Base-by-base conservation (phyloP, 441 rosid species). In the Mallotus japonicus region DNA sequence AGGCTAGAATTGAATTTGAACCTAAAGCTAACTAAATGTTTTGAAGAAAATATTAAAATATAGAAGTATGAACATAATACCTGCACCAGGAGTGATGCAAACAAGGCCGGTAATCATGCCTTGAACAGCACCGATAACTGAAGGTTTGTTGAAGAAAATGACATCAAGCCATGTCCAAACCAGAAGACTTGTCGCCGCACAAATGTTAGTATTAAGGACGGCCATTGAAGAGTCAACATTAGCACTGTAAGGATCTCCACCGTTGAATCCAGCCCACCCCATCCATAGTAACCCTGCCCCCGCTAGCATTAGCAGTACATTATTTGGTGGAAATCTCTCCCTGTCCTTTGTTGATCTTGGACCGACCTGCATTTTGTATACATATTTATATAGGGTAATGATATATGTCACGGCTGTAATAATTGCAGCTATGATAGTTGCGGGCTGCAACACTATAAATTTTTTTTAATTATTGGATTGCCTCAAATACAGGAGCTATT, bases 261-360 rank as follows among this genome's bases (percentile, higher is more conserved):
- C 90, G 56, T 87, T 87, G 78, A 87, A 85, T 24, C 90, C 90
- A 0, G 90, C 84, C 90, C 90, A 87, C 34, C 90, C 90, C 89
- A 85, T 84, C 90, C 90, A 87, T 62, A 87, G 65, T 74, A 87
- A 62, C 8, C 90, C 87, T 14, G 88, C 90, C 20, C 88, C 90
- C 0, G 86, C 87, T 69, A 87, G 61, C 88, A 73, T 73, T 51
- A 87, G 53, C 19, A 87, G 61, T 8, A 85, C 84, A 54, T 85
- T 87, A 84, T 86, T 86, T 5, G 89, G 89, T 0, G 86, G 87
- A 75, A 84, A 84, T 53, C 88, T 83, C 81, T 87, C 90, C 42
- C 90, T 76, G 81, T 87, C 89, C 55, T 64, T 75, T 8, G 67
- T 78, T 0, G 75, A 69, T 76, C 91, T 84, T 12, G 91, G 91